Percentiles rank a stretch among this genome's conserved stretches.
These are phyloP conservation scores for Ogataea paradorogensis DNA, from an alignment of 805 yeast species.

Conservation along the genomic window DNA sequence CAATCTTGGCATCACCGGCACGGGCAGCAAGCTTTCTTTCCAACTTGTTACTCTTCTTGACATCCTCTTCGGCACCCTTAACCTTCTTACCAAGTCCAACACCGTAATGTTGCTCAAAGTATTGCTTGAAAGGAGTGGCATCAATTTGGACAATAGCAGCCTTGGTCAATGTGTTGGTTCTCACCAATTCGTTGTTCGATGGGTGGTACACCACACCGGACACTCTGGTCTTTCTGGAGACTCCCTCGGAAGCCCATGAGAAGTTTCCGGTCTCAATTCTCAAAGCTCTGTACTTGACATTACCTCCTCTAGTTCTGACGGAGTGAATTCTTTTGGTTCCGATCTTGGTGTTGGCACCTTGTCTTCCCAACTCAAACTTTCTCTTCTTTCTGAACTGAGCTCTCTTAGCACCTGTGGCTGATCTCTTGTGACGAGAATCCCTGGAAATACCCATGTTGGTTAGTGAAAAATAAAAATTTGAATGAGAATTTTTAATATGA, in stretches of 20 bases:
- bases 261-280: constrained; percentile 99
- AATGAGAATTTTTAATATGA: constrained; percentile 6
- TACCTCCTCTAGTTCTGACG: constrained; percentile 99
- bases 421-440: constrained; percentile 99
- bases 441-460: constrained; percentile 98
- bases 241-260: constrained; percentile 99
- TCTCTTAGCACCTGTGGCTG: constrained; percentile 99
- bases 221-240: constrained; percentile 98
- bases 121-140: constrained; percentile 99
- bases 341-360: constrained; percentile 98
- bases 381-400: constrained; percentile 99
- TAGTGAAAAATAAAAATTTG: constrained; percentile 8
- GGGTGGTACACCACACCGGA: constrained; percentile 98
- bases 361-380: constrained; percentile 99
- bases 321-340: constrained; percentile 98
- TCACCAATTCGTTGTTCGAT: constrained; percentile 98
- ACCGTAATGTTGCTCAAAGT: constrained; percentile 99
- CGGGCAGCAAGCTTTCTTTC: constrained; percentile 94
- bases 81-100: constrained; percentile 84
- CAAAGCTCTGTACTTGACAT: constrained; percentile 99
- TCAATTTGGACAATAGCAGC: constrained; percentile 98
- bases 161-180: constrained; percentile 99
- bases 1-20: constrained; percentile 80
- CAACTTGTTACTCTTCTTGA: constrained; percentile 69
- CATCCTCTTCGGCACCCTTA: constrained; percentile 58